These are phyloP conservation scores for Tylopilus rubrobrunneus DNA, from an alignment of 768 basidiomycete genomes.

Conservation along the genomic window DNA sequence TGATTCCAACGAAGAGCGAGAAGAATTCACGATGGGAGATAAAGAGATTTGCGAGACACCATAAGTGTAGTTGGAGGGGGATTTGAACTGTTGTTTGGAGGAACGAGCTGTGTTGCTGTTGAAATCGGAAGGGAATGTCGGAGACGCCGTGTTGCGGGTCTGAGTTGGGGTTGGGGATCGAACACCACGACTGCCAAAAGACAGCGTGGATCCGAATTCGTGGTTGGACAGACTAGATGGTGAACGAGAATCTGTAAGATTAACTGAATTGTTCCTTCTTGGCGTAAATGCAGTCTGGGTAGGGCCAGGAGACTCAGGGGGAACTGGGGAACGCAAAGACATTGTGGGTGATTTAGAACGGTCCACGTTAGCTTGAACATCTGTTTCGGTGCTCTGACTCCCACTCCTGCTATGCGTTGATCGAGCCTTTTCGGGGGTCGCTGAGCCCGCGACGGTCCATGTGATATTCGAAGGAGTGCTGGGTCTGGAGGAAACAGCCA, in stretches of 20 bases:
- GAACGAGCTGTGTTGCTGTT: slow-evolving; percentile 45
- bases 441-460: slow-evolving; percentile 50
- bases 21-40: slow-evolving; percentile 68
- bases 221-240: slow-evolving; percentile 46
- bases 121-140: slow-evolving; percentile 35
- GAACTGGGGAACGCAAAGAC: slow-evolving; percentile 50
- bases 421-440: slow-evolving; percentile 31
- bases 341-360: slow-evolving; percentile 43
- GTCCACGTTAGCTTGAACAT: slow-evolving; percentile 23
- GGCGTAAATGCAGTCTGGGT: slow-evolving; percentile 27
- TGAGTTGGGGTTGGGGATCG: slow-evolving; percentile 72
- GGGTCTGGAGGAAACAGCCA: slow-evolving; percentile 49
- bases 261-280: slow-evolving; percentile 29
- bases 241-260: slow-evolving; percentile 37
- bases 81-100: slow-evolving; percentile 47
- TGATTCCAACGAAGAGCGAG: slow-evolving; percentile 75
- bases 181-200: slow-evolving; percentile 36
- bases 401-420: slow-evolving; percentile 50
- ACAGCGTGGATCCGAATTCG: slow-evolving; percentile 47
- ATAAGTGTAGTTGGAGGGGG: slow-evolving; percentile 49
- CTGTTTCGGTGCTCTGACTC: slow-evolving; percentile 47
- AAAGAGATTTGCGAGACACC: slow-evolving; percentile 58
- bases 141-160: slow-evolving; percentile 51
- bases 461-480: slow-evolving; percentile 71
- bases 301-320: slow-evolving; percentile 57